phyloP scores from a whole-genome alignment of 306 rosid genomes.

The Senna tora region DNA sequence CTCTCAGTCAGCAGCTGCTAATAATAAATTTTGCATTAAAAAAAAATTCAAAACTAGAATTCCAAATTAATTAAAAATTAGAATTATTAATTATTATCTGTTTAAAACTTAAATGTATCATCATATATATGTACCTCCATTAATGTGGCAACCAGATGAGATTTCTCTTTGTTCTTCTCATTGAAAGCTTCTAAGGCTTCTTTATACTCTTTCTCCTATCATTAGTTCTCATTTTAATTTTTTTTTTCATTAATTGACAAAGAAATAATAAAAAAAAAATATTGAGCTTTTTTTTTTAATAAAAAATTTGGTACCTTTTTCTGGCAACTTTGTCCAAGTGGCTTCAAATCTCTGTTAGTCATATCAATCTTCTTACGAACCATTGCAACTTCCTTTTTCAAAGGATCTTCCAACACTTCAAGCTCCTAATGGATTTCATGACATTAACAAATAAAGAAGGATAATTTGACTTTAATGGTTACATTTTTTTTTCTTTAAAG shows the following conservation, averaged over 20 bases:
- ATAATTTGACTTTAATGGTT: not conserved
- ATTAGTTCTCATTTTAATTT: slow-evolving; percentile 16
- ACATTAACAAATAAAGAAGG: not conserved
- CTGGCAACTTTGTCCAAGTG: slow-evolving; percentile 74
- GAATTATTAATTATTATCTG: too few species aligned
- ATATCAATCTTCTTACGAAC: slow-evolving; percentile 76
- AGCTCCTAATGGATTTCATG: slow-evolving; percentile 62
- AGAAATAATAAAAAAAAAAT: not conserved
- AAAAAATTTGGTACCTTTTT: slow-evolving; percentile 60
- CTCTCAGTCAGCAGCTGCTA: slow-evolving; percentile 84
- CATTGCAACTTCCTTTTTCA: slow-evolving; percentile 80
- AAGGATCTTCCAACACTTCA: slow-evolving; percentile 81
- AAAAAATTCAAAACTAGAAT: not conserved
- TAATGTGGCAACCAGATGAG: slow-evolving; percentile 65
- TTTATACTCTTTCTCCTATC: slow-evolving; percentile 85
- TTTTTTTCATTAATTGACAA: not conserved
- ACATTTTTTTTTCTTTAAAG: too few species aligned
- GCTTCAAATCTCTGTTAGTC: slow-evolving; percentile 74
- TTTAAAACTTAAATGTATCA: not conserved
- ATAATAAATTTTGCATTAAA: slow-evolving; percentile 29
- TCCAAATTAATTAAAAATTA: not conserved
- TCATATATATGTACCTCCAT: slow-evolving; percentile 61
- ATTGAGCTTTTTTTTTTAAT: too few species aligned
- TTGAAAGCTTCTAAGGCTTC: slow-evolving; percentile 70
- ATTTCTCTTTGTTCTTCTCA: slow-evolving; percentile 78